phyloP scores from a whole-genome alignment of 2,329 filamentous ascomycete species.

The Aschersonia sp. region DNA sequence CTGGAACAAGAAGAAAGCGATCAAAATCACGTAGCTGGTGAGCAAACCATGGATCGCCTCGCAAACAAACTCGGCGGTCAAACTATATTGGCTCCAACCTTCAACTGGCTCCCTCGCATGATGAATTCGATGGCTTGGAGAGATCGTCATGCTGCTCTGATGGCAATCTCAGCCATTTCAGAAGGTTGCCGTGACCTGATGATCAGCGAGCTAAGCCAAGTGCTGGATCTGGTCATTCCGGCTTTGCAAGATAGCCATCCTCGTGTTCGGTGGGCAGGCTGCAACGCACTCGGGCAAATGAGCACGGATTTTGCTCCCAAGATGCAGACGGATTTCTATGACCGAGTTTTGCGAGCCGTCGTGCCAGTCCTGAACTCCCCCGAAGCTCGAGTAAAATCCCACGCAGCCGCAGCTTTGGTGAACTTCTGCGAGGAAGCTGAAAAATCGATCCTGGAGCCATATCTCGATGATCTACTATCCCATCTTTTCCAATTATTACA shows the following conservation, averaged over 20 bases:
- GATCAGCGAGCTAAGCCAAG: slow-evolving; percentile 86
- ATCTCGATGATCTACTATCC: slow-evolving; percentile 74
- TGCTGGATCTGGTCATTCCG: slow-evolving; percentile 87
- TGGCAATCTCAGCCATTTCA: slow-evolving; percentile 97
- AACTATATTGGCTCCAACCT: slow-evolving; percentile 82
- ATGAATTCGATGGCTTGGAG: slow-evolving; percentile 91
- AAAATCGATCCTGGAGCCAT: slow-evolving; percentile 79
- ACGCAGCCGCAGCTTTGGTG: slow-evolving; percentile 91
- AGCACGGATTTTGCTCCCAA: slow-evolving; percentile 96
- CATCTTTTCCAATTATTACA: slow-evolving; percentile 79
- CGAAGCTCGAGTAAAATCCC: slow-evolving; percentile 88
- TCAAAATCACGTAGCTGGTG: slow-evolving; percentile 90
- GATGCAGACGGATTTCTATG: slow-evolving; percentile 94
- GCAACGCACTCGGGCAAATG: slow-evolving; percentile 98
- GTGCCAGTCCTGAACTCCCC: slow-evolving; percentile 82
- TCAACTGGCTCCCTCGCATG: slow-evolving; percentile 95
- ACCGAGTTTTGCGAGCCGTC: slow-evolving; percentile 74
- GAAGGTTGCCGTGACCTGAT: slow-evolving; percentile 94
- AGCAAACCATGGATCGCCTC: slow-evolving; percentile 95
- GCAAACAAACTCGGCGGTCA: slow-evolving; percentile 95
- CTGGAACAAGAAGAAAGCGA: slow-evolving; percentile 94
- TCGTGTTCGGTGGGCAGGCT: slow-evolving; percentile 91
- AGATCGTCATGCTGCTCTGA: slow-evolving; percentile 88
- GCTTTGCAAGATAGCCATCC: slow-evolving; percentile 81
- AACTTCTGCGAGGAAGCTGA: slow-evolving; percentile 99